phyloP scores from a whole-genome alignment of 2,329 filamentous ascomycete species.

The Aureobasidium lini region DNA sequence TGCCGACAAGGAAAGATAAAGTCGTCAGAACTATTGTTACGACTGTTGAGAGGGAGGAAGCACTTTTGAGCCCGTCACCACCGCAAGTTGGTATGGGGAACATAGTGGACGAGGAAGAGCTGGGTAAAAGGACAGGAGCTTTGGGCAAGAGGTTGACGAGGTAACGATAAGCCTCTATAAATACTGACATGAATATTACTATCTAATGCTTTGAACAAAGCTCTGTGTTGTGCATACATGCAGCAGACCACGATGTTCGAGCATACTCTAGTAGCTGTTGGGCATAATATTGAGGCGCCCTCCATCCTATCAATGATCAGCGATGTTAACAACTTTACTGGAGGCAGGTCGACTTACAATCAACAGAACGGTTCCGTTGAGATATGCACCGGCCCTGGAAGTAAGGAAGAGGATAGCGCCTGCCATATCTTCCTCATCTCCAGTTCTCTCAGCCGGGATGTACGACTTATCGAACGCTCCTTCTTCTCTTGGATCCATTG shows the following conservation, averaged over 20 bases:
- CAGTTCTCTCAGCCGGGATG: conserved; percentile 52
- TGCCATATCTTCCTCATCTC: conserved; percentile 55
- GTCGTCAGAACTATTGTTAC: background rate
- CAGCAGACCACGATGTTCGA: background rate
- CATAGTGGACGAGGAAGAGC: background rate
- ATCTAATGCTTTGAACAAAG: no score
- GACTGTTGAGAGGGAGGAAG: conserved; percentile 1
- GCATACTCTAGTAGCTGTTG: conserved; percentile 39
- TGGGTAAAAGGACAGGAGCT: no score
- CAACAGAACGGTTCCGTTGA: conserved; percentile 56
- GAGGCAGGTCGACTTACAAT: conserved; percentile 22
- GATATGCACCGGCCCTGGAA: conserved; percentile 56
- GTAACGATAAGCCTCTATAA: background rate
- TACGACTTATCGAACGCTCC: conserved; percentile 35
- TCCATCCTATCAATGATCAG: conserved; percentile 40
- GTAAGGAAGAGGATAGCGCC: conserved; percentile 59
- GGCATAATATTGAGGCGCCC: conserved; percentile 51
- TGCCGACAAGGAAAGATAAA: background rate
- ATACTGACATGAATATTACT: no score
- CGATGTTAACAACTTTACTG: background rate
- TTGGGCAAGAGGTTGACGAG: background rate
- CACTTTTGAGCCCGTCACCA: background rate
- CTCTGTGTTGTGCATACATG: no score
- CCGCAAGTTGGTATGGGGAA: background rate
- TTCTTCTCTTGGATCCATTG: conserved; percentile 32